These are phyloP conservation scores for Madurella fahalii DNA, from an alignment of 2,329 filamentous ascomycete species.

Conservation along the genomic window DNA sequence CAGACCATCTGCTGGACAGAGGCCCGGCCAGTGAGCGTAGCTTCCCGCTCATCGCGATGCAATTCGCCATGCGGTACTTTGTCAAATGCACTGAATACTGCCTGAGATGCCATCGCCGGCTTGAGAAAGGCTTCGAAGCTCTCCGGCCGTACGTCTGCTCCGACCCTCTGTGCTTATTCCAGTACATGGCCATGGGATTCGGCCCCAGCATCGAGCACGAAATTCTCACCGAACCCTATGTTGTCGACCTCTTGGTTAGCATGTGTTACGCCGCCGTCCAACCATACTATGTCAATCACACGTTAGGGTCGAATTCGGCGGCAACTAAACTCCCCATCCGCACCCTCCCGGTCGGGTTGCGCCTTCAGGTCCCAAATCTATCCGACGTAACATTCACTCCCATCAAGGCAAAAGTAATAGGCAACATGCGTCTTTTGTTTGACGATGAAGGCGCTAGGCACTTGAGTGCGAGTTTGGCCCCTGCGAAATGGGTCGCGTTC, in stretches of 20 bases:
- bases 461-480: background rate
- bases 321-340: constrained; percentile 34
- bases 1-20: constrained; percentile 30
- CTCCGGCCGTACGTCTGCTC: constrained; percentile 78
- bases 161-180: constrained; percentile 72
- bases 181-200: constrained; percentile 83
- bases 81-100: constrained; percentile 82
- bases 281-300: background rate
- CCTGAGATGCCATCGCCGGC: constrained; percentile 72
- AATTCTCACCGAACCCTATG: constrained; percentile 70
- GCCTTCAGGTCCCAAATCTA: constrained; percentile 32
- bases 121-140: constrained; percentile 61
- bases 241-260: constrained; percentile 79
- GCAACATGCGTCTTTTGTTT: constrained; percentile 6
- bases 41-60: constrained; percentile 58
- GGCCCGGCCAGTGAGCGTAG: constrained; percentile 36
- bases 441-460: background rate
- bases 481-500: constrained; percentile 21
- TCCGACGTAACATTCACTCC: background rate
- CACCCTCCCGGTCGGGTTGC: constrained; percentile 42
- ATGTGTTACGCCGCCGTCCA: constrained; percentile 65
- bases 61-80: constrained; percentile 74
- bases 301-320: background rate
- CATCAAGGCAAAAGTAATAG: background rate
- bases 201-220: constrained; percentile 84